phyloP scores from a whole-genome alignment of 2,329 filamentous ascomycete species.

The Colletotrichum orbiculare region DNA sequence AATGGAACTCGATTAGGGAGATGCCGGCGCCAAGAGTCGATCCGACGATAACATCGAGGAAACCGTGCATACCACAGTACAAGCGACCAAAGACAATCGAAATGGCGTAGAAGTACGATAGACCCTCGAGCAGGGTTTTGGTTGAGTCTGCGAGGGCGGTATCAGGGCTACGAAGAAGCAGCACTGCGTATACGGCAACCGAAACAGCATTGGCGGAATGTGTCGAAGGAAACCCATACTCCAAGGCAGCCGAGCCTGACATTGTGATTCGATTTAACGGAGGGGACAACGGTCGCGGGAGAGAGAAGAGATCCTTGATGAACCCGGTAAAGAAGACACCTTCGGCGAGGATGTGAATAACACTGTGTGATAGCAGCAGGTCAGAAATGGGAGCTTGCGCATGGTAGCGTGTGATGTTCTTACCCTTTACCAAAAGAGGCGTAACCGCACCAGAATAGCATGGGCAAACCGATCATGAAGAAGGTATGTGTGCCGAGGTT shows the following conservation, averaged over 20 bases:
- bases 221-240: slow-evolving; percentile 97
- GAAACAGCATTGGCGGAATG: slow-evolving; percentile 98
- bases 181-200: slow-evolving; percentile 85
- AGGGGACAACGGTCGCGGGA: slow-evolving; percentile 91
- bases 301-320: slow-evolving; percentile 91
- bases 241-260: slow-evolving; percentile 93
- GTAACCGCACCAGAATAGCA: slow-evolving; percentile 97
- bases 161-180: slow-evolving; percentile 74
- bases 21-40: slow-evolving; percentile 78
- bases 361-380: slow-evolving; percentile 49
- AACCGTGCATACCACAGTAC: slow-evolving; percentile 99
- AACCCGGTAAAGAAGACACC: slow-evolving; percentile 93
- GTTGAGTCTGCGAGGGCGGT: slow-evolving; percentile 69
- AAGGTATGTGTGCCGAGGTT: slow-evolving; percentile 98
- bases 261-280: slow-evolving; percentile 95
- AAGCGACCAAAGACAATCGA: slow-evolving; percentile 92
- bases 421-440: slow-evolving; percentile 88
- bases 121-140: slow-evolving; percentile 71
- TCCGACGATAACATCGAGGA: slow-evolving; percentile 88
- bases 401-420: slow-evolving; percentile 47
- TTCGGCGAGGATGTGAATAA: slow-evolving; percentile 80
- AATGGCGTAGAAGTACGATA: slow-evolving; percentile 85
- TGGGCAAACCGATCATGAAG: slow-evolving; percentile 95
- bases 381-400: background rate
- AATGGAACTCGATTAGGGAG: slow-evolving; percentile 69